phyloP scores from a whole-genome alignment of 2,329 filamentous ascomycete species.

The Bisporella sp. region DNA sequence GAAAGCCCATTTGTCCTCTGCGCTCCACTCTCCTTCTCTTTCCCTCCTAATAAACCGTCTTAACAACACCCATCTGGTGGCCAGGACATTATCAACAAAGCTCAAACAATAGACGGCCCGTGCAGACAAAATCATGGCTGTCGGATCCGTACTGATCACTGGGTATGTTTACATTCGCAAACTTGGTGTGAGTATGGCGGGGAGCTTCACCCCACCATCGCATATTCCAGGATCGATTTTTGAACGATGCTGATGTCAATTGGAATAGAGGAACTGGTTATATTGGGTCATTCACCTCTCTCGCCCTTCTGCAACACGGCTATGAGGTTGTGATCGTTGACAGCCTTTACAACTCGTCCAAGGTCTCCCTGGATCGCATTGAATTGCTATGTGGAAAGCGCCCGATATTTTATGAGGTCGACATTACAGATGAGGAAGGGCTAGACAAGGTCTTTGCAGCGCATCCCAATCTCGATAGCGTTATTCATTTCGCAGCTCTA shows the following conservation, averaged over 20 bases:
- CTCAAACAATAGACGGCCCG: no score
- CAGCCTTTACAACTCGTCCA: constrained; percentile 94
- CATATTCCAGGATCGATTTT: no score
- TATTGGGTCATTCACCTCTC: constrained; percentile 94
- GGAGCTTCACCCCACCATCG: no score
- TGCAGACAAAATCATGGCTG: constrained; percentile 51
- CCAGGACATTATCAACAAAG: no score
- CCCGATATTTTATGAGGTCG: constrained; percentile 75
- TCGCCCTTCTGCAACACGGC: constrained; percentile 85
- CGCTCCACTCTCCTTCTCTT: no score
- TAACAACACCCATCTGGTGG: no score
- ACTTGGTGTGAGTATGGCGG: no score
- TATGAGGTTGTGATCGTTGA: constrained; percentile 97
- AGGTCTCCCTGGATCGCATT: constrained; percentile 88
- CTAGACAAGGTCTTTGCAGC: constrained; percentile 83
- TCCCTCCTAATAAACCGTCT: no score
- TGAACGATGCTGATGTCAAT: constrained; percentile 20
- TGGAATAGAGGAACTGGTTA: constrained; percentile 77
- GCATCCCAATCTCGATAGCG: constrained; percentile 91
- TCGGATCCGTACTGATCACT: constrained; percentile 85
- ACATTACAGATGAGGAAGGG: constrained; percentile 78
- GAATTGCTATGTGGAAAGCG: constrained; percentile 88
- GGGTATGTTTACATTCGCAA: constrained; percentile 54
- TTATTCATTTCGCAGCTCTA: constrained; percentile 96
- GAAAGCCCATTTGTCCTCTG: no score